phyloP scores from a whole-genome alignment of 148 eudicot species.

The Rhododendron mucronatum region DNA sequence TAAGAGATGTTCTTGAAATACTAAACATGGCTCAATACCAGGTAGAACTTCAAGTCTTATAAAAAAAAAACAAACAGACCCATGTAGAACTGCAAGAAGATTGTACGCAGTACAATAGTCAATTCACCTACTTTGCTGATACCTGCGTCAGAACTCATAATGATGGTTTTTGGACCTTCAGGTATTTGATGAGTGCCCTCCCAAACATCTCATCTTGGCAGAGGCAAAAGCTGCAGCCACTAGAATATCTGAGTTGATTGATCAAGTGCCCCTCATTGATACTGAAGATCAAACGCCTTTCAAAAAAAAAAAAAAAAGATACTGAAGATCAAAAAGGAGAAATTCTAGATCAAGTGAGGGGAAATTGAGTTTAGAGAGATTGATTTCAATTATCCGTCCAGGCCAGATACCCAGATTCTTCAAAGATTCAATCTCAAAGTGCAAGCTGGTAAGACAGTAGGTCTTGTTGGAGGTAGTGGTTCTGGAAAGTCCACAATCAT shows the following conservation, averaged over 20 bases:
- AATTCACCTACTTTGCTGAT: too few species aligned
- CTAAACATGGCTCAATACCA: too few species aligned
- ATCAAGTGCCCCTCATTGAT: conserved; percentile 20
- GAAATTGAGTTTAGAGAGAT: conserved; percentile 40
- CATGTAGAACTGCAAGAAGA: too few species aligned
- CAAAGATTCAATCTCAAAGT: conserved; percentile 33
- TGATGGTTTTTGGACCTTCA: conserved; percentile 3
- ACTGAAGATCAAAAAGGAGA: conserved; percentile 23
- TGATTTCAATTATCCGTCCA: conserved; percentile 38
- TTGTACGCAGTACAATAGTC: too few species aligned
- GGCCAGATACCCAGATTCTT: conserved; percentile 26
- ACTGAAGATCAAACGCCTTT: neutral
- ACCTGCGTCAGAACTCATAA: neutral
- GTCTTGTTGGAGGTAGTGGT: conserved; percentile 47
- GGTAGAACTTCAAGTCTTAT: too few species aligned
- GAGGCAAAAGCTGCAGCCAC: conserved; percentile 34
- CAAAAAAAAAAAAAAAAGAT: conserved; percentile 5
- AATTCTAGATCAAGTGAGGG: conserved; percentile 13
- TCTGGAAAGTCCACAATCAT: conserved; percentile 44
- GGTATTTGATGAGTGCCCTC: conserved; percentile 33
- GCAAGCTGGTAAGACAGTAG: conserved; percentile 35
- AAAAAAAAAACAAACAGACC: too few species aligned
- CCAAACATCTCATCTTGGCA: conserved; percentile 33
- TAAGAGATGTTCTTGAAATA: too few species aligned
- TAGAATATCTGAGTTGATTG: conserved; percentile 33